Evolutionary conservation across 345 rosid species (phyloP).

Genomic region (Odontarrhena argentea): DNA sequence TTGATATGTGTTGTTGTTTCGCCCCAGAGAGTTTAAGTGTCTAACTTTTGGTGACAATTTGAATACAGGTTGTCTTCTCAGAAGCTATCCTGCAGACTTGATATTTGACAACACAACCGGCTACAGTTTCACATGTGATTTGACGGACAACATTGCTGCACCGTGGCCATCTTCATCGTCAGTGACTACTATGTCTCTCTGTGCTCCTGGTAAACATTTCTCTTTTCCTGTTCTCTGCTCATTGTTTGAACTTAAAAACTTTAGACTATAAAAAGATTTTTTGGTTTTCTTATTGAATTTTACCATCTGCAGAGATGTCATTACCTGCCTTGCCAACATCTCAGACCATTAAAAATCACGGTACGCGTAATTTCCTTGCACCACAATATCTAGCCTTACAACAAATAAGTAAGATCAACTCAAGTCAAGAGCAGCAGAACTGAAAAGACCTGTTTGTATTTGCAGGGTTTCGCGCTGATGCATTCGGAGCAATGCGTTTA

Average conservation of each 20-base stretch:
- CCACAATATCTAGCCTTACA: not conserved
- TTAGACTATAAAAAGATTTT: not conserved
- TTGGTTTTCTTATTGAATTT: slow-evolving; percentile 14
- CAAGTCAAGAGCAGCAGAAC: slow-evolving; percentile 8
- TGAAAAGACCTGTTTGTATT: slow-evolving; percentile 1
- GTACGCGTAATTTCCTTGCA: slow-evolving; percentile 39
- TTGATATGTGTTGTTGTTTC: slow-evolving; percentile 21
- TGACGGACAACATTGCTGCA: slow-evolving; percentile 91
- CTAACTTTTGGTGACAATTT: slow-evolving; percentile 28
- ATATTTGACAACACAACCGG: slow-evolving; percentile 83
- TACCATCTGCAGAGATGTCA: slow-evolving; percentile 82
- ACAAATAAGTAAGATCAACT: not conserved
- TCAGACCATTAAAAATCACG: slow-evolving; percentile 65
- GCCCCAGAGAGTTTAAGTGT: not conserved
- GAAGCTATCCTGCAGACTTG: slow-evolving; percentile 84
- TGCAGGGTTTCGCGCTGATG: slow-evolving; percentile 64
- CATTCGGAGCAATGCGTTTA: slow-evolving; percentile 49
- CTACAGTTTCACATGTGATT: slow-evolving; percentile 90
- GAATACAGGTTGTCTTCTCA: slow-evolving; percentile 76
- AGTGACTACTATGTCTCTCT: slow-evolving; percentile 77
- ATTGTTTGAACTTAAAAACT: not conserved
- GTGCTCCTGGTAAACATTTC: slow-evolving; percentile 79
- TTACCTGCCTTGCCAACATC: slow-evolving; percentile 94
- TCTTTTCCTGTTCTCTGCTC: not conserved
- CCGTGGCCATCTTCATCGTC: slow-evolving; percentile 98